These are phyloP conservation scores for Rhizoctonia solani DNA, from an alignment of 1,284 basidiomycete genomes.

Conservation along the genomic window DNA sequence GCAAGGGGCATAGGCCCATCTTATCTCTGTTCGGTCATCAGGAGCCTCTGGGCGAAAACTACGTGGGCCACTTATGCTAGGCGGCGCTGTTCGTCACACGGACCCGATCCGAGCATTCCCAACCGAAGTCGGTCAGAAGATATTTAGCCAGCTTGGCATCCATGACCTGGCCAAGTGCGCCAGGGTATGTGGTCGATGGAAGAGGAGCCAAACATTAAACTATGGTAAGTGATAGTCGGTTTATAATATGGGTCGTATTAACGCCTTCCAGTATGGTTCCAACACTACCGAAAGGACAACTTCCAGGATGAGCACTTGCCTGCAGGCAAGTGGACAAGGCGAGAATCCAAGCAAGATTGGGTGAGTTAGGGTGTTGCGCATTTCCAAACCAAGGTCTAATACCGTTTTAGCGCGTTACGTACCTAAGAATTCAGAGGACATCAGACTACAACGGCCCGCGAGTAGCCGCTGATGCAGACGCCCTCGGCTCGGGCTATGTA, in stretches of 20 bases:
- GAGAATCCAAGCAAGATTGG: conserved; percentile 85
- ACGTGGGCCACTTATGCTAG: conserved; percentile 39
- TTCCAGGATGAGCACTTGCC: conserved; percentile 76
- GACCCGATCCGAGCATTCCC: conserved; percentile 75
- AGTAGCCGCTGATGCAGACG: conserved; percentile 19
- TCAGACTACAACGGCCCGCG: conserved; percentile 28
- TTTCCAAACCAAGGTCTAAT: not conserved
- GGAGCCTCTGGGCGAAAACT: conserved; percentile 18
- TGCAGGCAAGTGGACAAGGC: conserved; percentile 81
- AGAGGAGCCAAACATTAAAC: conserved; percentile 83
- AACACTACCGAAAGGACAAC: conserved; percentile 77
- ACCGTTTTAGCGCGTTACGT: conserved; percentile 30
- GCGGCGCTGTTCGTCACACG: conserved; percentile 42
- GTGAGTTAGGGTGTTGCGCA: not conserved
- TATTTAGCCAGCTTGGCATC: conserved; percentile 70
- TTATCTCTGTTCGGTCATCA: conserved; percentile 45
- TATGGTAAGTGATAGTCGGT: conserved; percentile 61
- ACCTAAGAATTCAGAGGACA: conserved; percentile 31
- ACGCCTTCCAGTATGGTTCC: conserved; percentile 77
- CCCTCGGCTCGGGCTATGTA: conserved; percentile 62
- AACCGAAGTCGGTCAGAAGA: conserved; percentile 75
- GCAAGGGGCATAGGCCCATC: conserved; percentile 52
- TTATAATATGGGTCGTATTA: not conserved
- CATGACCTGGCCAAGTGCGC: conserved; percentile 74
- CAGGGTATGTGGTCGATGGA: conserved; percentile 82